phyloP scores from a whole-genome alignment of 371 early-diverging fungal species.

The Mucor sp. region DNA sequence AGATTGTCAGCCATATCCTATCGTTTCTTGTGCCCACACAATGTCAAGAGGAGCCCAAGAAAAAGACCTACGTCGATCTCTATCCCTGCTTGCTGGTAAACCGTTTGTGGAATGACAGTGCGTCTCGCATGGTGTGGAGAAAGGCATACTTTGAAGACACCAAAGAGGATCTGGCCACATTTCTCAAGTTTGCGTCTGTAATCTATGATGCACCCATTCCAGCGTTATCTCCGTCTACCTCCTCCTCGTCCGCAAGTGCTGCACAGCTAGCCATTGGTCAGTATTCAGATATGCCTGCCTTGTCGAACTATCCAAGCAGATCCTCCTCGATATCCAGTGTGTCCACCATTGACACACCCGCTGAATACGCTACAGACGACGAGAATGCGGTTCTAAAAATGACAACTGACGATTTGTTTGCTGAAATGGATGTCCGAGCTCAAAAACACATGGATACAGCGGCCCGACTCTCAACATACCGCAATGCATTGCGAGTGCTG shows the following conservation, averaged over 20 bases:
- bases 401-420: background rate
- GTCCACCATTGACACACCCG: constrained; percentile 14
- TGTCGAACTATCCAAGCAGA: constrained; percentile 8
- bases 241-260: background rate
- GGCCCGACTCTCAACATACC: constrained; percentile 16
- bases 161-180: constrained; percentile 13
- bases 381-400: background rate
- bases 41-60: constrained; percentile 15
- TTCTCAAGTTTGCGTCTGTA: constrained; percentile 21
- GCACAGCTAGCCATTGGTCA: background rate
- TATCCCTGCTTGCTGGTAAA: constrained; percentile 44
- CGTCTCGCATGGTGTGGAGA: constrained; percentile 37
- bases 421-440: background rate
- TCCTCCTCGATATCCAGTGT: constrained; percentile 24
- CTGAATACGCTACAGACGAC: background rate
- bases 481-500: constrained; percentile 17
- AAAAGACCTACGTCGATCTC: constrained; percentile 19
- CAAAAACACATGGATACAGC: background rate
- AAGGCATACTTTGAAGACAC: constrained; percentile 37
- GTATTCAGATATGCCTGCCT: background rate
- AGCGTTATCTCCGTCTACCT: background rate
- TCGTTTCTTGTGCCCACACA: constrained; percentile 22
- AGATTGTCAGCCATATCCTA: constrained; percentile 41
- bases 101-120: constrained; percentile 45
- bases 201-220: constrained; percentile 5